Evolutionary conservation across 495 filamentous ascomycete genomes (phyloP), one percentile per base, ranked within the genome.

Genomic region (Xylaria telfairii): DNA sequence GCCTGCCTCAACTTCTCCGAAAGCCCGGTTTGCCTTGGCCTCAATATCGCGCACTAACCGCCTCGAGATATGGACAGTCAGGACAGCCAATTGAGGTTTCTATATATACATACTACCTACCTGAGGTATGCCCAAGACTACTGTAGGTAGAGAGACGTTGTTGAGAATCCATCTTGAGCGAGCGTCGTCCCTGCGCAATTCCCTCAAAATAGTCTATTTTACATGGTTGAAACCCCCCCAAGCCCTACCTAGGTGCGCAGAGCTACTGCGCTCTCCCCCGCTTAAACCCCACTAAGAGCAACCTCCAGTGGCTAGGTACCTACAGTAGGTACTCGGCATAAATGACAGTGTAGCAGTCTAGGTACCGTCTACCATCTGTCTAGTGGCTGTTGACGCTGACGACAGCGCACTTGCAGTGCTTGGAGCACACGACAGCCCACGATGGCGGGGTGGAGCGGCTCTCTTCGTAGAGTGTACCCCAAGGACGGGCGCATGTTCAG

Each of bases 181-280:
- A 51, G 47, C 21, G 21, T 8, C 24, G 46, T 49, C 46, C 47
- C 21, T 51, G n/a, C 44, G 4, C 5, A 44, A 44, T 17, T 44
- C 42, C 42, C 15, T 44, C 42, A 44, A 44, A 44, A 44, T 44
- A 44, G 1, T 6, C 3, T 21, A 6, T 30, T 28, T 30, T 28
- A 30, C 51, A 30, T 30, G 41, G 59, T 44, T 44, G 59, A 44
- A 39, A 21, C 15, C 57, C 34, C 57, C 57, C n/a, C n/a, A n/a
- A 19, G 41, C 34, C 34, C 4, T 60, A 37, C 34, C 34, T 37
- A 37, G 34, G 34, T 37, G 46, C 13, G 60, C 60, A 63, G 30
- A 63, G 62, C 42, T 65, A 51, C 62, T 65, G 62, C 62, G 51
- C 44, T 63, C 44, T 39, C 42, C 62, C 61, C 62, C 42, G 28